Evolutionary conservation across 2,329 filamentous ascomycete species (phyloP).

Genomic region (Corinectria fuckeliana): DNA sequence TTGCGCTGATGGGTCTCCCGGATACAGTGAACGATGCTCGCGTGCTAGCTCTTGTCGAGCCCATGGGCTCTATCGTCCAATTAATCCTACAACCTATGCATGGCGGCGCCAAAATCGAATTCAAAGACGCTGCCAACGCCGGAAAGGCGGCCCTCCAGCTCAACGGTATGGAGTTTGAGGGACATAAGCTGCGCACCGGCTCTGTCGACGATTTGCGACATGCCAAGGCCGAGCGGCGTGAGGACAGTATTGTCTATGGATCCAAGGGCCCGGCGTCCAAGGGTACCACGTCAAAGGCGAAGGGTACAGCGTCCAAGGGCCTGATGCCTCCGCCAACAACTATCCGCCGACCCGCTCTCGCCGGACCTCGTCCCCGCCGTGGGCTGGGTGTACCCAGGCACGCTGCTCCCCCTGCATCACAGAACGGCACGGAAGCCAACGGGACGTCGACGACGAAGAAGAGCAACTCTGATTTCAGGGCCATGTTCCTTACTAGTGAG

Average conservation of each 20-base stretch:
- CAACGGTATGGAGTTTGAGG: constrained; percentile 61
- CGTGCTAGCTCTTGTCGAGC: constrained; percentile 74
- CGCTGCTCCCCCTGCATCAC: constrained; percentile 26
- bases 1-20: constrained; percentile 84
- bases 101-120: constrained; percentile 87
- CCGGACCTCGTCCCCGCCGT: constrained; percentile 48
- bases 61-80: constrained; percentile 74
- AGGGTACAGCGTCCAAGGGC: constrained; percentile 21
- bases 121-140: constrained; percentile 69
- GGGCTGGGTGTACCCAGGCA: constrained; percentile 51
- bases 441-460: constrained; percentile 46
- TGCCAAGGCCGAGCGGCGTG: constrained; percentile 51
- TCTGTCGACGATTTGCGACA: constrained; percentile 61
- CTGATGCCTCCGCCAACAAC: constrained; percentile 54
- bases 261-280: constrained; percentile 39
- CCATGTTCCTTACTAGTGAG: constrained; percentile 50
- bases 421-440: constrained; percentile 33
- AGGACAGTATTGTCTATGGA: constrained; percentile 41
- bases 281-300: neutral
- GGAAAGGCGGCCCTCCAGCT: constrained; percentile 73
- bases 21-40: constrained; percentile 92
- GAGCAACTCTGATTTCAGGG: constrained; percentile 65
- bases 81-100: constrained; percentile 82
- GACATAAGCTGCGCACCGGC: constrained; percentile 61
- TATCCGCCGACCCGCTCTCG: constrained; percentile 52